Percentiles rank a stretch among this genome's conserved stretches.
Conservation (phyloP, 1,139 yeast genomes). For the Blastobotrys malaysiensis region DNA sequence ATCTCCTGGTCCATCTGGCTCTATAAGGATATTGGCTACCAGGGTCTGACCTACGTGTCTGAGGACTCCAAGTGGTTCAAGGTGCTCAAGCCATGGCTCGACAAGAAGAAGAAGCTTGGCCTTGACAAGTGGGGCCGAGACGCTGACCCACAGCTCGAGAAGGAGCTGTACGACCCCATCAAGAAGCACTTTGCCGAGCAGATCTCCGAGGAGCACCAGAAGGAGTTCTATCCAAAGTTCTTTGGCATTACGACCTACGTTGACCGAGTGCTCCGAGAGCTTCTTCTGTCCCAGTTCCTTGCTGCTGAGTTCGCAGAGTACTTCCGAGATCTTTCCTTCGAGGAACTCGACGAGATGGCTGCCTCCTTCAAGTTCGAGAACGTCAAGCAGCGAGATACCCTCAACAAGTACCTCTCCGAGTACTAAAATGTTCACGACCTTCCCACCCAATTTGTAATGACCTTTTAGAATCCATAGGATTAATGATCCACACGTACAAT, state of each 20-base stretch:
- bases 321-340: conserved; percentile 38
- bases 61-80: conserved; percentile 41
- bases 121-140: conserved; percentile 47
- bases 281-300: conserved; percentile 39
- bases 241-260: conserved; percentile 38
- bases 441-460: background rate
- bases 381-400: conserved; percentile 38
- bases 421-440: conserved; percentile 7
- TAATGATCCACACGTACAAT: background rate
- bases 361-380: conserved; percentile 45
- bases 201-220: conserved; percentile 36
- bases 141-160: conserved; percentile 37
- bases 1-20: conserved; percentile 48
- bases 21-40: conserved; percentile 48
- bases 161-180: conserved; percentile 33
- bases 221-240: conserved; percentile 37
- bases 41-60: conserved; percentile 42
- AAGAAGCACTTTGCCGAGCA: conserved; percentile 36
- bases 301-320: conserved; percentile 42
- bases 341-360: conserved; percentile 44
- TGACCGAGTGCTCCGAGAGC: conserved; percentile 38
- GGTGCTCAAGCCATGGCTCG: conserved; percentile 39
- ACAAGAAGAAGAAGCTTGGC: conserved; percentile 41
- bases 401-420: conserved; percentile 34
- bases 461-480: background rate